Base-by-base conservation (phyloP, 768 basidiomycete genomes). In the Sarcodon aspratus region DNA sequence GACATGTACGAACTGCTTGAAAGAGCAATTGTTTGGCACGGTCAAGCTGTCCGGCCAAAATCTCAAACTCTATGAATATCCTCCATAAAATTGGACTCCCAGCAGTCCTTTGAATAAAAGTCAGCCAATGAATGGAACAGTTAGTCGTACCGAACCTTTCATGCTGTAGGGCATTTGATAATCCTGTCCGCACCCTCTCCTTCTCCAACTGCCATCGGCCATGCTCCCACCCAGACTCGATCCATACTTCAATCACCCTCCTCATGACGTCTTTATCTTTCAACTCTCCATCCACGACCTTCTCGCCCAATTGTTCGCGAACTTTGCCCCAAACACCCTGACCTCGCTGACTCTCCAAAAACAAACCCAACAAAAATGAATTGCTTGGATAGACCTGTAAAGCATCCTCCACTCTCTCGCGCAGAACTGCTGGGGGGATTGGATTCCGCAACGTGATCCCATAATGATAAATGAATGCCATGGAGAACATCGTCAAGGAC, bases 261-360 rank as follows among this genome's bases (percentile, higher is more conserved):
- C 84, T 68, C 36, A 70, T 63, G 11, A 89, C 66, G 48, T 70
- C 72, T 61, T 84, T 87, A 49, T 72, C 68, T 48, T 62, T 65
- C 8, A 58, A 63, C 9, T 63, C 65, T 31, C 65, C 70, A 15
- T 60, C 55, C 7, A 43, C 53, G n/a, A 51, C 49, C 6, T 50
- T 58, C 47, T 78, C 78, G 1, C 80, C 77, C 33, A 85, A 55
- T 46, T 77, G 69, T 12, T 66, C 62, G 50, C 82, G 66, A 33
- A 89, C 76, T 21, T 76, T 71, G 6, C 86, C 87, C 87, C 88
- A 89, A 18, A 85, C 71, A 0, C 82, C 82, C 57, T 85, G 78
- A 1, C 87, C 83, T 53, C 75, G 81, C 65, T 91, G 82, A 10
- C 73, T 75, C 61, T 89, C 86, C 53, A 90, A 60, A 59, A 90